Base-by-base conservation (phyloP, 1,139 yeast species). In the Meyerozyma carpophila region DNA sequence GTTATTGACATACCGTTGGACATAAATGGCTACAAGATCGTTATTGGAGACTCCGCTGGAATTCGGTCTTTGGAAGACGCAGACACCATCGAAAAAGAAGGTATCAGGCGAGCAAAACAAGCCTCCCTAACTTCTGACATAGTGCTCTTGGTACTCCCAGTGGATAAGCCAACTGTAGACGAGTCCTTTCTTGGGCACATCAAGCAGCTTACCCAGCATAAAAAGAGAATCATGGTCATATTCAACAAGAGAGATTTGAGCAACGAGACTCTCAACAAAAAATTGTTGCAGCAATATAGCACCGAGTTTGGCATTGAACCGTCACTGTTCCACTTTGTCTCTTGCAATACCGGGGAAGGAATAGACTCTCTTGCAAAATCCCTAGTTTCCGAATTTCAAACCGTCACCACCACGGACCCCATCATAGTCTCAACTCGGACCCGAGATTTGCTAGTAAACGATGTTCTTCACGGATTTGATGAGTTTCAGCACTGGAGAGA, bases 31-130 rank as follows among this genome's bases (percentile, higher is more conserved):
- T 90, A 73, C 62, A 93, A 91, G 58, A 85, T 90, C 0, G 73
- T 89, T 2, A 63, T 91, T 26, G 89, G 95, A 2, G 98, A 93
- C 59, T 91, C 98, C 0, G 99, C 99, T 0, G 99, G 98, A 0
- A 78, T 93, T 2, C 62, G 98, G 47, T 67, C 70, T n/a, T 44
- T 70, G 2, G 45, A 54, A 7, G 55, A 69, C 0, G 51, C 65
- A 8, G 90, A 82, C 47, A 55, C 59, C 8, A 86, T 93, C 41
- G 99, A 93, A 57, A 63, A 63, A 8, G 88, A 90, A 59, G 98
- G 99, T 0, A 90, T 94, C 7, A 73, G 74, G 47, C 69, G 95
- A 43, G 96, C 98, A 0, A 81, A 78, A 47, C 59, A 62, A 25
- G 77, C 80, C 50, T 73, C 88, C 1, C 54, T 65, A 9, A 65